A percentile compares a stretch with the other conserved stretches of the same genome.
These are phyloP conservation scores for Rhazya stricta DNA, from an alignment of 257 asterid genomes.

Conservation along the genomic window DNA sequence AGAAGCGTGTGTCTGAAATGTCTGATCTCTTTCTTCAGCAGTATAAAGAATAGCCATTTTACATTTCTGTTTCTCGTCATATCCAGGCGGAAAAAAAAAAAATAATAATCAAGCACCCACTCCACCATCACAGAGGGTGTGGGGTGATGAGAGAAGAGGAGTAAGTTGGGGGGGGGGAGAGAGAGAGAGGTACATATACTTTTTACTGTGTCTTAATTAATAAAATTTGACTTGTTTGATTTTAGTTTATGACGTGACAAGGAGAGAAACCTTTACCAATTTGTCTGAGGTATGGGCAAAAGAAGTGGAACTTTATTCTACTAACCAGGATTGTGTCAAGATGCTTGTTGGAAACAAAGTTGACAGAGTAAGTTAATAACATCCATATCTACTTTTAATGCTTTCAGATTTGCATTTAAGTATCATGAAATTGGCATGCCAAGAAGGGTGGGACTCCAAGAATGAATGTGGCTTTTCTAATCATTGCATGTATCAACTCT, in stretches of 20 bases:
- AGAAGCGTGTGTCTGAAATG: no score
- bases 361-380: constrained; percentile 50
- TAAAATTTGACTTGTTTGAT: constrained; percentile 9
- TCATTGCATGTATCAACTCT: not conserved
- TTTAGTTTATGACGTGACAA: constrained; percentile 81
- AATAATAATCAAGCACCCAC: no score
- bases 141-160: no score
- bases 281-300: constrained; percentile 86
- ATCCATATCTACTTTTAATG: not conserved
- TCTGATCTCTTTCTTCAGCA: no score
- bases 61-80: no score
- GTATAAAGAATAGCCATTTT: no score
- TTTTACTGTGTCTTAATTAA: not conserved
- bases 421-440: not conserved
- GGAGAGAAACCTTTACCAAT: constrained; percentile 79
- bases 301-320: constrained; percentile 78
- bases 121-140: no score
- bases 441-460: not conserved
- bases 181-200: no score
- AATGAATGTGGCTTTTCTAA: no score
- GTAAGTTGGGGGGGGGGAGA: no score
- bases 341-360: constrained; percentile 95
- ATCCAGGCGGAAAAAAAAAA: no score
- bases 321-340: constrained; percentile 73
- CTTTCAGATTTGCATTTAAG: not conserved